phyloP scores from a whole-genome alignment of 768 basidiomycete genomes.

The Ramaria sp. region DNA sequence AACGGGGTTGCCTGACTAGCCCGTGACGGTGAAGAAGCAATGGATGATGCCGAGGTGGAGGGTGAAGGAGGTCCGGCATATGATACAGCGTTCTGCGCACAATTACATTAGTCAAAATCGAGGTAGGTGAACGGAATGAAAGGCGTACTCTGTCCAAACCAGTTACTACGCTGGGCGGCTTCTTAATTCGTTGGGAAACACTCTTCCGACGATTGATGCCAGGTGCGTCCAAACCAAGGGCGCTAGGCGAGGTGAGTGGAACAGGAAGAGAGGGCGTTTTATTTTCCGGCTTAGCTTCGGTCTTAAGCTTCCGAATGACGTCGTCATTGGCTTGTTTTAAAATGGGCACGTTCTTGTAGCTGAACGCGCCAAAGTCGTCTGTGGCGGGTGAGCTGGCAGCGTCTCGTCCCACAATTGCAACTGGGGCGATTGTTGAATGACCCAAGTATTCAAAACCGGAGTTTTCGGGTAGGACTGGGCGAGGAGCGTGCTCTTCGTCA shows the following conservation, averaged over 20 bases:
- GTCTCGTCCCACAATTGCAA: slow-evolving; percentile 28
- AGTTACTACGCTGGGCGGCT: slow-evolving; percentile 70
- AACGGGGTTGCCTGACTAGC: slow-evolving; percentile 53
- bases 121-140: neutral
- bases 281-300: slow-evolving; percentile 57
- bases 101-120: neutral
- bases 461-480: slow-evolving; percentile 21
- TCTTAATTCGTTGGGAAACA: slow-evolving; percentile 72
- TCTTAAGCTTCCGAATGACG: slow-evolving; percentile 89
- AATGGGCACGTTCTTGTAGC: slow-evolving; percentile 93
- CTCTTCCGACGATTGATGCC: slow-evolving; percentile 51
- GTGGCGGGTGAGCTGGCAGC: slow-evolving; percentile 43
- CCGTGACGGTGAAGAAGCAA: slow-evolving; percentile 81
- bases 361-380: slow-evolving; percentile 96
- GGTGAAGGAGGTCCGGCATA: slow-evolving; percentile 73
- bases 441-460: slow-evolving; percentile 28
- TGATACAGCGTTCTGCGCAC: slow-evolving; percentile 42
- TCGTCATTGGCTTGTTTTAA: slow-evolving; percentile 98
- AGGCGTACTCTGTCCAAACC: slow-evolving; percentile 38
- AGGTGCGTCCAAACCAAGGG: slow-evolving; percentile 9
- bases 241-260: neutral
- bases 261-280: slow-evolving; percentile 43
- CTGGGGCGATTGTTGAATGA: slow-evolving; percentile 19
- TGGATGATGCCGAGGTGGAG: slow-evolving; percentile 83
- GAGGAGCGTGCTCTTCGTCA: slow-evolving; percentile 46